Base-by-base conservation (phyloP, 1,284 basidiomycete species). In the Marasmius oreades region DNA sequence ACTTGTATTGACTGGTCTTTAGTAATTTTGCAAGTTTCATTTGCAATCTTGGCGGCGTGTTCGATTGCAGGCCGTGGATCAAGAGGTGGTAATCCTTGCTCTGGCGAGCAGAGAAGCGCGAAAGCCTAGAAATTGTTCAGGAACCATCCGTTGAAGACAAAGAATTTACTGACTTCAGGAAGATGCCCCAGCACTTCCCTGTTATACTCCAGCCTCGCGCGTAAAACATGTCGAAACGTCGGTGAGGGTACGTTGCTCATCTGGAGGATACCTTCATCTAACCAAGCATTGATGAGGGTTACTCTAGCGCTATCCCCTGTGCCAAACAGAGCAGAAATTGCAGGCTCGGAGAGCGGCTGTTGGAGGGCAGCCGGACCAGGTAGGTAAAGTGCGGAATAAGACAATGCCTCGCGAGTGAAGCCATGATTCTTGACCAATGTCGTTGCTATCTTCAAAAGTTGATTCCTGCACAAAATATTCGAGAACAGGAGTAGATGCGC, bases 261-360 rank as follows among this genome's bases (percentile, higher is more conserved):
- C 24, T 76, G 69, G 16, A 63, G 62, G n/a, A 82, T 66, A 1
- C 86, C 87, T 59, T 85, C 80, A 12, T 82, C 78, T 36, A 92
- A 64, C 90, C 90, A 92, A 1, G 83, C 86, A 6, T 75, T 67
- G 42, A 91, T 76, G n/a, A 92, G 74, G 3, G 79, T 79, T 52
- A 78, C 75, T 14, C 83, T 73, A 0, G 90, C 87, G 37, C 79
- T 70, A 52, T 88, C 80, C 20, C 86, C 89, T n/a, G 66, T 60
- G 3, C 90, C 90, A 70, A 92, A 92, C 2, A 92, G 73, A 4
- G 86, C 76, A 3, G 84, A 81, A n/a, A 92, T 79, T 0, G 87
- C 84, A 0, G 75, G 71, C 54, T 92, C 87, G 0, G 84, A 78
- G 11, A 92, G 79, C 4, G 88, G 86, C 59, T 79, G 71, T 1